phyloP scores from a whole-genome alignment of 2,329 filamentous ascomycete genomes.

The Monosporascus sp. region DNA sequence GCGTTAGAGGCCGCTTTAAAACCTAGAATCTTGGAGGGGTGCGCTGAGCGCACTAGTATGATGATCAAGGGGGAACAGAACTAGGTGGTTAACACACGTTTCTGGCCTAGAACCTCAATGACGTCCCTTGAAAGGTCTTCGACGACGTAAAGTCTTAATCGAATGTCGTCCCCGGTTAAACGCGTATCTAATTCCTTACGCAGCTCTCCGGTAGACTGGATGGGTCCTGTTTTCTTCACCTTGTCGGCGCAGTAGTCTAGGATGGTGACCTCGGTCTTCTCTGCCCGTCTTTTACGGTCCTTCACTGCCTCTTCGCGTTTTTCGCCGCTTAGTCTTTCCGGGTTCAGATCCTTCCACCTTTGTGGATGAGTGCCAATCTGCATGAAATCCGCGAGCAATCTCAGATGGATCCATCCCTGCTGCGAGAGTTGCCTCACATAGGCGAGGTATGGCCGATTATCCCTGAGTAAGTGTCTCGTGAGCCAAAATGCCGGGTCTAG shows the following conservation, averaged over 20 bases:
- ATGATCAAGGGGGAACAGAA: not conserved
- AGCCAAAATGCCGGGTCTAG: not conserved
- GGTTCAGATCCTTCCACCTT: slow-evolving; percentile 6
- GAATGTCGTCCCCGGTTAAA: not conserved
- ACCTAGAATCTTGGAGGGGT: not conserved
- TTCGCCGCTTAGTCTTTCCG: not conserved
- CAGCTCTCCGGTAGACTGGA: not conserved
- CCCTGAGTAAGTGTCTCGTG: not conserved
- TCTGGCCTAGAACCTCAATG: slow-evolving; percentile 12
- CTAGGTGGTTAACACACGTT: not conserved
- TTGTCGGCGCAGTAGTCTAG: slow-evolving; percentile 6
- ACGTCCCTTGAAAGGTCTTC: slow-evolving; percentile 16
- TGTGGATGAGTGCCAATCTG: slow-evolving; percentile 13
- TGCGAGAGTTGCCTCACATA: slow-evolving; percentile 5
- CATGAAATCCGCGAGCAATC: slow-evolving; percentile 15
- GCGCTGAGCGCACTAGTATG: not conserved
- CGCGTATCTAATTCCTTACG: not conserved
- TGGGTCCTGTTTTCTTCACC: not conserved
- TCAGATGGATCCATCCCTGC: slow-evolving; percentile 10
- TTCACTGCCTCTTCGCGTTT: not conserved
- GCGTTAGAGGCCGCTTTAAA: not conserved
- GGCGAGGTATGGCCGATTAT: not conserved
- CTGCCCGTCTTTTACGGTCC: not conserved
- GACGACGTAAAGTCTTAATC: slow-evolving; percentile 13
- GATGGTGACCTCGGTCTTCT: slow-evolving; percentile 8